phyloP scores from a whole-genome alignment of 805 yeast genomes.

The Candida gorgasii region DNA sequence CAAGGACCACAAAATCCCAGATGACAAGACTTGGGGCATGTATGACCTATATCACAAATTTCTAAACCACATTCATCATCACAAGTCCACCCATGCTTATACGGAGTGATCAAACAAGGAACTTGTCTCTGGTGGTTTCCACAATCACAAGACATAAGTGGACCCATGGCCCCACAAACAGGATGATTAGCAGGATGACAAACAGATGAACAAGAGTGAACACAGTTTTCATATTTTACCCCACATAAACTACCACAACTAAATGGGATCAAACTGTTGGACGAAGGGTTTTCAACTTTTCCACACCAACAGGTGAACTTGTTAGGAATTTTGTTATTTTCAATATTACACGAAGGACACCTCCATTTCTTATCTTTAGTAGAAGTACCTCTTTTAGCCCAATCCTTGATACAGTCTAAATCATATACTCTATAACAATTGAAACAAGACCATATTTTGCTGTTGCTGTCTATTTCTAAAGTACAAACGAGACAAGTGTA shows the following conservation, averaged over 20 bases:
- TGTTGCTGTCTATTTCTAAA: constrained; percentile 66
- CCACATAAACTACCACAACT: constrained; percentile 88
- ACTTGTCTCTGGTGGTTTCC: constrained; percentile 65
- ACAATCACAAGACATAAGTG: constrained; percentile 68
- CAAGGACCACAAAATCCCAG: constrained; percentile 83
- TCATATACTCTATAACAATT: constrained; percentile 84
- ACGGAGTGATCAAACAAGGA: constrained; percentile 75
- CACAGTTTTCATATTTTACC: constrained; percentile 53
- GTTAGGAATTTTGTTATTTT: constrained; percentile 50
- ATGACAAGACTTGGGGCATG: constrained; percentile 66
- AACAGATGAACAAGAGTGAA: constrained; percentile 69
- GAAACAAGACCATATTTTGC: constrained; percentile 77
- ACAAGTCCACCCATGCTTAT: constrained; percentile 68
- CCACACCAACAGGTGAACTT: constrained; percentile 88
- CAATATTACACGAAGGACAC: constrained; percentile 79
- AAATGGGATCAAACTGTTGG: constrained; percentile 63
- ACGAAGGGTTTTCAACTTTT: constrained; percentile 67
- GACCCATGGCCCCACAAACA: constrained; percentile 76
- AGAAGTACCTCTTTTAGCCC: constrained; percentile 80
- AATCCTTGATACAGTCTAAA: constrained; percentile 76
- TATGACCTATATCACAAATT: constrained; percentile 68
- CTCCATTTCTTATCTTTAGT: constrained; percentile 65
- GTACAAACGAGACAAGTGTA: constrained; percentile 90
- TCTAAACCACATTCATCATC: constrained; percentile 56
- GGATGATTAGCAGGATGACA: constrained; percentile 94